Base-by-base conservation (phyloP, 2,329 filamentous ascomycete genomes). In the Aureobasidium mangrovei region DNA sequence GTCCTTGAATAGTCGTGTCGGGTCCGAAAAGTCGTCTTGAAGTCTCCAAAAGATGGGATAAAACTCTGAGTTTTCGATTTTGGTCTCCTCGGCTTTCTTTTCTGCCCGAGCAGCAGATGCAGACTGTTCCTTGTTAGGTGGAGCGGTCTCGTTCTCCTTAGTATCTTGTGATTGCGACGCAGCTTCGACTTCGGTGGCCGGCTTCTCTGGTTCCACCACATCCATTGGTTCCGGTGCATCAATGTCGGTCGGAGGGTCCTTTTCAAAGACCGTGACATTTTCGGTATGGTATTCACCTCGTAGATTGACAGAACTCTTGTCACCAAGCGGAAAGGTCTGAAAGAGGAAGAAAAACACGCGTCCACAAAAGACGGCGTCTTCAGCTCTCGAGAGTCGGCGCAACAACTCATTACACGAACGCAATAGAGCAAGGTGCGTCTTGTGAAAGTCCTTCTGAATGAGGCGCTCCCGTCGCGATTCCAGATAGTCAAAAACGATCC, bases 331-430 rank as follows among this genome's bases (percentile, higher is more conserved):
- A 64, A 98, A 97, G 68, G 90, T 95, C 69, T 98, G 93, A 70
- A 97, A 98, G 66, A 98, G 82, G 70, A 96, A 99, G 60, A 98
- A 96, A 70, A 97, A 97, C 28, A 99, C 93, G 38, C 93, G 82
- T 12, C 93, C 93, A 65, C 93, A 98, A 67, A 99, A 98, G 0
- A 94, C 90, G 0, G 93, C 94, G 69, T 98, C 93, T 68, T 97
- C 91, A 3, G 93, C 91, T 55, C 93, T 82, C n/a, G 93, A 97
- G 2, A 98, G 77, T 43, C 93, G 81, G 35, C 91, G 84, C n/a
- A 98, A 76, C 12, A 98, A 77, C 71, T 97, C 93, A 69, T 97
- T 98, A 72, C 93, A 98, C 57, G 86, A 87, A 64, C 93, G 81
- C n/a, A 98, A 74, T 60, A 97, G 93, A 55, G 95, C 83, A 40